Percentiles rank a stretch among this genome's conserved stretches.
Evolutionary conservation across 2,329 filamentous ascomycete species (phyloP).

Genomic region (Fusarium irregulare): DNA sequence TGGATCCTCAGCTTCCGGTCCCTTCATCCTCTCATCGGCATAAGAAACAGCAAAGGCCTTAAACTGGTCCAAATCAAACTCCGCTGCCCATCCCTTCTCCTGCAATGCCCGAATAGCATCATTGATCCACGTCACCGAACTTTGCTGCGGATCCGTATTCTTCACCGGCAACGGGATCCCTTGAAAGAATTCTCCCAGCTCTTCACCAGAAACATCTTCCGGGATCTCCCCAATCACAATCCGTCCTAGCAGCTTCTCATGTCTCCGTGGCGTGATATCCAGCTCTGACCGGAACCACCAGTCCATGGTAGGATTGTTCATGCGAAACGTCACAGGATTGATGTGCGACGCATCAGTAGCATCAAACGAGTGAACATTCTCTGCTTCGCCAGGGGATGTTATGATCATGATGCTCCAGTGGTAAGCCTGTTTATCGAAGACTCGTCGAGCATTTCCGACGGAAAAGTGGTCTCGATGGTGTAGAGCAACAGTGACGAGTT

Average conservation of each 20-base stretch:
- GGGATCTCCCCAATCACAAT: constrained; percentile 46
- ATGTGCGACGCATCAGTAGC: constrained; percentile 49
- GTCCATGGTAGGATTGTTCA: constrained; percentile 50
- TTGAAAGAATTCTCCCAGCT: constrained; percentile 41
- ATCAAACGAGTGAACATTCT: constrained; percentile 40
- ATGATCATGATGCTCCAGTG: constrained; percentile 49
- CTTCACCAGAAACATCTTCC: constrained; percentile 17
- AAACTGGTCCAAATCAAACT: constrained; percentile 45
- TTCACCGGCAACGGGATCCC: constrained; percentile 46
- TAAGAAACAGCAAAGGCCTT: constrained; percentile 46
- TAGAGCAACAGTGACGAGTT: constrained; percentile 43
- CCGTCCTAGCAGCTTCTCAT: constrained; percentile 45
- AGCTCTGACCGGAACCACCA: constrained; percentile 46
- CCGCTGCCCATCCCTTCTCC: constrained; percentile 38
- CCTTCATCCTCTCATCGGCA: constrained; percentile 46
- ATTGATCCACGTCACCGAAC: constrained; percentile 50
- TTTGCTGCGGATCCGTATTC: constrained; percentile 50
- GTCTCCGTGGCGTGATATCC: constrained; percentile 30
- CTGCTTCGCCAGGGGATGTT: constrained; percentile 22
- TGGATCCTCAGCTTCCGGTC: constrained; percentile 20
- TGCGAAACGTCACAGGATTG: constrained; percentile 47
- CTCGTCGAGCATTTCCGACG: constrained; percentile 33
- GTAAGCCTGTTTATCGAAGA: constrained; percentile 47
- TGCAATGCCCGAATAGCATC: constrained; percentile 46
- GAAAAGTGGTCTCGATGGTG: constrained; percentile 47